Percentiles rank a stretch among this genome's conserved stretches.
These are phyloP conservation scores for Chrysanthemum seticuspe DNA, from an alignment of 129 eudicot genomes.

Conservation along the genomic window DNA sequence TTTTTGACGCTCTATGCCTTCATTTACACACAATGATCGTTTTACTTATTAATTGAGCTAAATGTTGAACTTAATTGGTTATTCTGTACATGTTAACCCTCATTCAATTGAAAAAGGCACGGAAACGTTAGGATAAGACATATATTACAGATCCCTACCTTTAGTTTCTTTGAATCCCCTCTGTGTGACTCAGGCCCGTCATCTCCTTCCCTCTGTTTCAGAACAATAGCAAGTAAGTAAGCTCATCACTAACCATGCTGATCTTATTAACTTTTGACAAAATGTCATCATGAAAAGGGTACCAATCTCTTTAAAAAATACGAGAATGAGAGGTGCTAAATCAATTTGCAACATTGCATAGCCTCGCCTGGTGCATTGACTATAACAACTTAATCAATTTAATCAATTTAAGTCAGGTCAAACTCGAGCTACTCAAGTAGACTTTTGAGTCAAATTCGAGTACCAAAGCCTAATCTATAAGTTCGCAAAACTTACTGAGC, in stretches of 20 bases:
- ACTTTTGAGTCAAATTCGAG: no score
- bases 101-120: background rate
- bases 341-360: slow-evolving; percentile 10
- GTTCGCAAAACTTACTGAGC: no score
- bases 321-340: no score
- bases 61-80: background rate
- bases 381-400: background rate
- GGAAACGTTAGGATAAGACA: background rate
- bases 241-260: background rate
- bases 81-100: background rate
- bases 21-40: background rate
- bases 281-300: no score
- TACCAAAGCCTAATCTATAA: no score
- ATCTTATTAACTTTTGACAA: background rate
- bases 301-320: no score
- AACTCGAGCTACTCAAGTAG: no score
- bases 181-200: slow-evolving; percentile 10
- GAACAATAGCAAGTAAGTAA: slow-evolving; percentile 1
- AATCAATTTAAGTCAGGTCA: no score
- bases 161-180: slow-evolving; percentile 31
- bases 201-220: slow-evolving; percentile 34
- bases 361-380: background rate
- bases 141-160: slow-evolving; percentile 22
- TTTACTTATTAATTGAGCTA: background rate
- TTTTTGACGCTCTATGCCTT: no score